Evolutionary conservation across 129 eudicot genomes (phyloP).

Genomic region (Deinandra increscens): DNA sequence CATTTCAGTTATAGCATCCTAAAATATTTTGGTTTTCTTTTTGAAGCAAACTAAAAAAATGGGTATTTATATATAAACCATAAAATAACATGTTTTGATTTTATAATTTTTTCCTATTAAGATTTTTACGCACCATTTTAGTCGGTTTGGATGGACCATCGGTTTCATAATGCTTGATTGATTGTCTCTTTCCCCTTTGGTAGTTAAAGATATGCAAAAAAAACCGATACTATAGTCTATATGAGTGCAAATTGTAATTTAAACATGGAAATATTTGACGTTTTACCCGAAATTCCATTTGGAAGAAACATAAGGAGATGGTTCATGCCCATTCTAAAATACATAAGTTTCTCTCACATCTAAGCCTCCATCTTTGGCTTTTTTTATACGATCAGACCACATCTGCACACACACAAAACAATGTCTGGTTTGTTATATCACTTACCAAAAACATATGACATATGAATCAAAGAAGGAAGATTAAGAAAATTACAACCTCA

Average conservation of each 20-base stretch:
- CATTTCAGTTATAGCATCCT: too few relatives aligned
- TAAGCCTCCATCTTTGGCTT: constrained; percentile 95
- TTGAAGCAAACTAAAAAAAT: too few relatives aligned
- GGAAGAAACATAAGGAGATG: constrained; percentile 85
- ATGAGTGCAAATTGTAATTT: constrained; percentile 22
- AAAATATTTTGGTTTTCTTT: too few relatives aligned
- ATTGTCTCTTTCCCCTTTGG: constrained; percentile 14
- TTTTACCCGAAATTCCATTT: constrained; percentile 96
- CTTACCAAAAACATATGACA: too few relatives aligned
- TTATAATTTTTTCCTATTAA: constrained; percentile 21
- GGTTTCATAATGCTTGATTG: not conserved
- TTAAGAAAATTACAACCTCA: too few relatives aligned
- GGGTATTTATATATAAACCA: too few relatives aligned
- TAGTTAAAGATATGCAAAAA: not conserved
- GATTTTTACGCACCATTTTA: not conserved
- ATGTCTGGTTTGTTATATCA: too few relatives aligned
- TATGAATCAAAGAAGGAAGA: too few relatives aligned
- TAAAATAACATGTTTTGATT: not conserved
- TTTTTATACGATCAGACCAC: constrained; percentile 97
- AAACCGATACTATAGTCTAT: constrained; percentile 23
- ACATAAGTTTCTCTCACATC: constrained; percentile 95
- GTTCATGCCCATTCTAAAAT: constrained; percentile 98
- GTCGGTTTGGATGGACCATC: constrained; percentile 22
- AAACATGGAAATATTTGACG: constrained; percentile 15
- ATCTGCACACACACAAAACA: constrained; percentile 55